phyloP scores from a whole-genome alignment of 1,284 basidiomycete genomes.

The Phellopilus nigrolimitatus region DNA sequence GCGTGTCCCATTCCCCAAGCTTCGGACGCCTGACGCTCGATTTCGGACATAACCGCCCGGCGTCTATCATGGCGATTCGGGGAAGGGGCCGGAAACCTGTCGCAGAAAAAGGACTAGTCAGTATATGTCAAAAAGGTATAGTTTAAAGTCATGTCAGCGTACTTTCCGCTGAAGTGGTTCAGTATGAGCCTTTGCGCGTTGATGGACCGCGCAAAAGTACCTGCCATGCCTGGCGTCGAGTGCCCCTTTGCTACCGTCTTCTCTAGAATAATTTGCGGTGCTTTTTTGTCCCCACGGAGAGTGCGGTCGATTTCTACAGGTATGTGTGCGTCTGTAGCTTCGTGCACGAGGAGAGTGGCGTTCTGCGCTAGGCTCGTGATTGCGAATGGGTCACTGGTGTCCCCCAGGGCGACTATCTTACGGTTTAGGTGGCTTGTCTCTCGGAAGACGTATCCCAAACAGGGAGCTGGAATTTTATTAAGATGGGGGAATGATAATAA shows the following conservation, averaged over 20 bases:
- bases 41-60: slow-evolving; percentile 50
- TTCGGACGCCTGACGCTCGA: slow-evolving; percentile 58
- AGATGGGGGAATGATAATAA: neutral
- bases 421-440: slow-evolving; percentile 41
- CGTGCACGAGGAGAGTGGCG: slow-evolving; percentile 61
- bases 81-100: slow-evolving; percentile 33
- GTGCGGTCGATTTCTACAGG: slow-evolving; percentile 46
- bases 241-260: slow-evolving; percentile 70
- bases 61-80: slow-evolving; percentile 34
- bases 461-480: slow-evolving; percentile 79
- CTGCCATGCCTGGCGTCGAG: slow-evolving; percentile 81
- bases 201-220: slow-evolving; percentile 66
- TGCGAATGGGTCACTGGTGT: slow-evolving; percentile 61
- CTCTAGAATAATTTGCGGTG: slow-evolving; percentile 42
- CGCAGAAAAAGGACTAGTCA: slow-evolving; percentile 25
- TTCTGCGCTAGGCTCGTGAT: slow-evolving; percentile 50
- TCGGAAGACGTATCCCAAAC: slow-evolving; percentile 76
- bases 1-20: slow-evolving; percentile 51
- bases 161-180: slow-evolving; percentile 83
- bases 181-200: slow-evolving; percentile 65
- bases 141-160: slow-evolving; percentile 23
- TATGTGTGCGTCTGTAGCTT: slow-evolving; percentile 81
- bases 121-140: slow-evolving; percentile 1
- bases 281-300: slow-evolving; percentile 34
- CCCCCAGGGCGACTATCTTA: slow-evolving; percentile 49